Evolutionary conservation across 495 filamentous ascomycete genomes (phyloP), one percentile per base, ranked within the genome.

Genomic region (Lepidopterella palustris): DNA sequence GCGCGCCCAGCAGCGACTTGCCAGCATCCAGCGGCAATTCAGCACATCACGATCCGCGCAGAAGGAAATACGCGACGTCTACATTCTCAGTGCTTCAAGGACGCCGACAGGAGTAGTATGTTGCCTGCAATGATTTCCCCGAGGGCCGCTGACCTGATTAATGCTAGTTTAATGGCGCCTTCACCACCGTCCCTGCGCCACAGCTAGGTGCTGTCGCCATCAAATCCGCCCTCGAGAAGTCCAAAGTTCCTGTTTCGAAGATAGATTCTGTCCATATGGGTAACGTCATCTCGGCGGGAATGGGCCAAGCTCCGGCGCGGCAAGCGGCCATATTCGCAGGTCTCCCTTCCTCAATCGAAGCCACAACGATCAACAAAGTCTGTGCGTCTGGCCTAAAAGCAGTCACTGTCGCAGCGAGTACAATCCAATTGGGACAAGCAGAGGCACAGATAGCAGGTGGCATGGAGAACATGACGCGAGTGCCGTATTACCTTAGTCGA

Each of bases 251-350:
- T 4, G 68, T 82, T 20, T 81, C 84, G 26, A 84, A 86, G 68
- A 87, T 97, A 65, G 86, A 84, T 28, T 86, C 93, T 79, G 87
- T 96, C 2, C 97, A 97, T 75, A 95, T 97, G 88, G 93, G 93
- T 68, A 92, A 97, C 74, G 93, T 97, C n/a, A 80, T 97, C 20
- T 85, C 90, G 72, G 92, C 80, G 15, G 79, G 79, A 45, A 79
- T 90, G 18, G 93, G 93, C 29, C 93, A 98, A 72, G 82, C 93
- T 2, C 93, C 93, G 0, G 92, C 93, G 20, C 86, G 93, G 28
- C 93, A 98, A 75, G 93, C 92, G 24, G 78, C 82, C 50, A 87
- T 97, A 50, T 89, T 89, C 66, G 87, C 93, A n/a, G 91, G 90
- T 10, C 82, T 98, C 8, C 78, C 89, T 1, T 74, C 80, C 8